These are phyloP conservation scores for Vitis riparia DNA, from an alignment of 164 flowering plant genomes.

Conservation along the genomic window DNA sequence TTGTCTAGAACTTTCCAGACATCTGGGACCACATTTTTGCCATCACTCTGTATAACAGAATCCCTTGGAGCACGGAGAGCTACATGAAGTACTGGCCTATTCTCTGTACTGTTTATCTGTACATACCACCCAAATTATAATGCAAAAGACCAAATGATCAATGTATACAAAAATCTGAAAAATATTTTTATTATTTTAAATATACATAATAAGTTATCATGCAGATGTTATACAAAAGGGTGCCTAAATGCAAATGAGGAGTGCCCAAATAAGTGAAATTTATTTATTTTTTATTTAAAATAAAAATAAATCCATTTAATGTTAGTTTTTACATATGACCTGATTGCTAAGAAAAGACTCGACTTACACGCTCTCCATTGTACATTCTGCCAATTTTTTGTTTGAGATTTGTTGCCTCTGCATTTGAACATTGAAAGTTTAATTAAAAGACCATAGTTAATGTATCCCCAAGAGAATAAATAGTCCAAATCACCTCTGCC, in stretches of 20 bases:
- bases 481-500: constrained; percentile 62
- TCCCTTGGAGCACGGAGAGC: constrained; percentile 93
- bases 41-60: constrained; percentile 69
- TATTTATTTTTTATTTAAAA: too few species aligned
- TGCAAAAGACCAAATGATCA: not conserved
- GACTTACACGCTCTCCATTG: constrained; percentile 79
- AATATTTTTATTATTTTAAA: too few species aligned
- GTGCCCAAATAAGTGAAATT: not conserved
- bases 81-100: constrained; percentile 92
- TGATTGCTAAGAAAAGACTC: not conserved
- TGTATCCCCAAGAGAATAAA: not conserved
- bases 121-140: constrained; percentile 3
- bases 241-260: not conserved
- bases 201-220: too few species aligned
- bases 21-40: constrained; percentile 90
- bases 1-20: constrained; percentile 96
- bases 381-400: constrained; percentile 79
- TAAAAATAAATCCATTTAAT: not conserved
- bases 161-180: too few species aligned
- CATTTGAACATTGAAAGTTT: constrained; percentile 11
- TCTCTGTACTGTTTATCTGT: constrained; percentile 90
- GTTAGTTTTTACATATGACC: not conserved
- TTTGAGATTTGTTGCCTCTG: constrained; percentile 89
- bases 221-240: not conserved
- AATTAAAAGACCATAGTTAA: not conserved